Base-by-base conservation (phyloP, 208 protist species). In the Leishmania guyanensis region DNA sequence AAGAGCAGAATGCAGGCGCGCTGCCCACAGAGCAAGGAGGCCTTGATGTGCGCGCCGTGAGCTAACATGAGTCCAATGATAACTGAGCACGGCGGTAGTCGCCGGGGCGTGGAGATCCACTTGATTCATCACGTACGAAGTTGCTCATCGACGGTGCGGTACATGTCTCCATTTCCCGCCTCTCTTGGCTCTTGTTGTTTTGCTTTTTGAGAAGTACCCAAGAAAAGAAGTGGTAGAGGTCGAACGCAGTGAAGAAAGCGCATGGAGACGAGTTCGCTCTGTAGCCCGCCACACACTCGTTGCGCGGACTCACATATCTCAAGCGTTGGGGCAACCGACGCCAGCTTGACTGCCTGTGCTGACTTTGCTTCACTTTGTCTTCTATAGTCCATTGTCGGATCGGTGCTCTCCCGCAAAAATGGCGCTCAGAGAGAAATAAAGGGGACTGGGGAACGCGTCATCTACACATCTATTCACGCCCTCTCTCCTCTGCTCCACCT, bases 401-500 rank as follows among this genome's bases (percentile, higher is more conserved):
- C 46, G 5, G 46, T 29, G 43, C 43, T 54, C 46, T 36, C 26
- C 2, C 20, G 12, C 22, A 53, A 71, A 16, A n/a, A 17, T 43
- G 22, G 46, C 20, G 69, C 8, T 0, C 20, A 29, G n/a, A 73
- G 22, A 26, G 69, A 53, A 51, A 54, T 6, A 20, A 51, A 33
- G 36, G 39, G 36, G 66, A 22, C 17, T 2, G 26, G 39, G n/a
- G n/a, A 36, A 26, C 48, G 29, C 48, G 12, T 2, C 48, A 10
- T 9, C 39, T 2, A 29, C 46, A 9, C 43, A 58, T 58, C 51
- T 46, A n/a, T 22, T 51, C 39, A 43, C 33, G 39, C 43, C 39
- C 62, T 71, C 51, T 84, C 66, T 65, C 73, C 77, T 80, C 69
- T 66, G 29, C 48, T 53, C 36, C 26, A 70, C 14, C 65, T 12